phyloP scores from a whole-genome alignment of 345 rosid species.

The Aquilaria yunnanensis region DNA sequence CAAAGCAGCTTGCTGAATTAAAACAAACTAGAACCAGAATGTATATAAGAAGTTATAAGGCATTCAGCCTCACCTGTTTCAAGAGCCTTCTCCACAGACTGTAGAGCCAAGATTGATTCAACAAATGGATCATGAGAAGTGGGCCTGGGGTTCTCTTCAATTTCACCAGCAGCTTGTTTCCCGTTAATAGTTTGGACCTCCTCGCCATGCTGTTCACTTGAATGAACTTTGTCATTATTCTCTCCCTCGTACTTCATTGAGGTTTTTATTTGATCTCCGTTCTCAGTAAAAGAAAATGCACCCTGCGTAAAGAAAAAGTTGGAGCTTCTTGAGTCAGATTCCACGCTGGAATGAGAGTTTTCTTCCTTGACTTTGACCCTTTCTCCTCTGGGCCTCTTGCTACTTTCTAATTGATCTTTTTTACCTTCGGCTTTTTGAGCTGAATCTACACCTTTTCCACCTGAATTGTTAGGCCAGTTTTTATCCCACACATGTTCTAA shows the following conservation, averaged over 20 bases:
- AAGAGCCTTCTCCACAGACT: constrained; percentile 58
- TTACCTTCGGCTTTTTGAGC: constrained; percentile 43
- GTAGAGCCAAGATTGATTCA: constrained; percentile 44
- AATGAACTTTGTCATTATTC: constrained; percentile 43
- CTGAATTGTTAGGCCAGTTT: constrained; percentile 32
- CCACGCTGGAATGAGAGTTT: constrained; percentile 81
- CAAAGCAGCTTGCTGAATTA: too few species aligned
- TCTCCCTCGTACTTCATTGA: constrained; percentile 47
- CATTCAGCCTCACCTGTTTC: constrained; percentile 35
- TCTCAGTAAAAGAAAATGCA: constrained; percentile 36
- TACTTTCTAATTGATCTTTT: constrained; percentile 42
- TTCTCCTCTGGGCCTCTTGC: constrained; percentile 79
- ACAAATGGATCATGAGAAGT: constrained; percentile 47
- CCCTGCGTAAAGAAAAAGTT: constrained; percentile 76
- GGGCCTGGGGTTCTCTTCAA: constrained; percentile 29
- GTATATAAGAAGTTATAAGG: too few species aligned
- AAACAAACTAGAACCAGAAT: too few species aligned
- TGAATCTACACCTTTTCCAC: constrained; percentile 37
- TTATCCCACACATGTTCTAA: constrained; percentile 33
- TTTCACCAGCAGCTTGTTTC: constrained; percentile 34
- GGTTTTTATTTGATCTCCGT: constrained; percentile 41
- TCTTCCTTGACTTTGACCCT: constrained; percentile 72
- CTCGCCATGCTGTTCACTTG: constrained; percentile 27
- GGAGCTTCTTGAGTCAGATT: constrained; percentile 86
- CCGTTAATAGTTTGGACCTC: constrained; percentile 35